These are phyloP conservation scores for Podospora pseudocomata DNA, from an alignment of 495 filamentous ascomycete genomes.

Conservation along the genomic window DNA sequence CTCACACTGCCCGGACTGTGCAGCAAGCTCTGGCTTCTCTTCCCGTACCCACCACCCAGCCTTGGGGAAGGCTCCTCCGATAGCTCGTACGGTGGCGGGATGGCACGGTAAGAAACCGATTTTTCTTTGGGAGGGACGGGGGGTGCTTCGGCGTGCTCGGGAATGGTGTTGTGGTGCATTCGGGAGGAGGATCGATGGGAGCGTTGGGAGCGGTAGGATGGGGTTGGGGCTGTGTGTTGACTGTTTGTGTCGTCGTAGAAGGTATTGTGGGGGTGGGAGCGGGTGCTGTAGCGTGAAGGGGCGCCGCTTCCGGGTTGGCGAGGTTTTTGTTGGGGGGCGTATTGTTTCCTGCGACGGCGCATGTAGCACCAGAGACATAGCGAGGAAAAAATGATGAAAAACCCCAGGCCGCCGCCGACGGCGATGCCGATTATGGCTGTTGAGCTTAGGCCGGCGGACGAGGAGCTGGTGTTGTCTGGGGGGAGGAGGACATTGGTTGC, in stretches of 20 bases:
- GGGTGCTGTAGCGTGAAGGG: background rate
- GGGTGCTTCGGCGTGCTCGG: constrained; percentile 10
- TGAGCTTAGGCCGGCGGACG: constrained; percentile 22
- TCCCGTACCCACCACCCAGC: background rate
- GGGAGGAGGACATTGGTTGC: constrained; percentile 8
- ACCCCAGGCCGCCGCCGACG: constrained; percentile 26
- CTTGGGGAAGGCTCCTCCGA: constrained; percentile 18
- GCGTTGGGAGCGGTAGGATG: background rate
- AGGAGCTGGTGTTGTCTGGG: constrained; percentile 4
- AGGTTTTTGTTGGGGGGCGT: background rate
- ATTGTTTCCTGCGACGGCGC: constrained; percentile 20
- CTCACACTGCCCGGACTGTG: background rate
- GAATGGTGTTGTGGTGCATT: background rate
- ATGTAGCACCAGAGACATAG: constrained; percentile 25
- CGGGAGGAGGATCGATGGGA: background rate
- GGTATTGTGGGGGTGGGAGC: background rate
- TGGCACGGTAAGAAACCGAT: constrained; percentile 6
- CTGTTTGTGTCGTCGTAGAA: background rate
- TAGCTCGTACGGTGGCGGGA: constrained; percentile 22
- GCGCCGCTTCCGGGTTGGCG: background rate
- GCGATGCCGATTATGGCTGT: constrained; percentile 29
- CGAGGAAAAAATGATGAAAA: constrained; percentile 16
- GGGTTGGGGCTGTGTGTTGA: background rate
- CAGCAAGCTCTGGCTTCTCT: constrained; percentile 9
- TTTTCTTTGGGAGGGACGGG: constrained; percentile 30